phyloP scores from a whole-genome alignment of 202 grass and related monocot genomes.

The Panicum virgatum region DNA sequence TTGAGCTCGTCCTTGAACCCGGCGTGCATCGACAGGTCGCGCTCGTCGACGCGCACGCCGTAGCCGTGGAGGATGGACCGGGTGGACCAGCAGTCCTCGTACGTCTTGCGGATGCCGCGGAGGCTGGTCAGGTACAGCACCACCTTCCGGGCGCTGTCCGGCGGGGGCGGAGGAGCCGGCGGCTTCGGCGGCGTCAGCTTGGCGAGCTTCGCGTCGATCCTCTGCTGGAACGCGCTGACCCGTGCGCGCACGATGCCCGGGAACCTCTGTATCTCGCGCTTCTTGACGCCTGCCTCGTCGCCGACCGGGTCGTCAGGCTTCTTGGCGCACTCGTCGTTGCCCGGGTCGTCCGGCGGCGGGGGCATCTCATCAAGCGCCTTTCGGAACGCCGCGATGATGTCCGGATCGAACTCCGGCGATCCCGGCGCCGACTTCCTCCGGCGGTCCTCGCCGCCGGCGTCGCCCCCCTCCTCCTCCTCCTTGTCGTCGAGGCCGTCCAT shows the following conservation, averaged over 20 bases:
- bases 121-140: constrained; percentile 90
- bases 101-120: constrained; percentile 82
- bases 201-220: constrained; percentile 70
- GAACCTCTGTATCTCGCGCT: constrained; percentile 65
- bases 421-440: constrained; percentile 1
- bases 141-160: constrained; percentile 52
- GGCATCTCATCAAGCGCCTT: constrained; percentile 40
- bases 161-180: constrained; percentile 20
- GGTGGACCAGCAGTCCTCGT: constrained; percentile 82
- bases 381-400: constrained; percentile 54
- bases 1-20: constrained; percentile 87
- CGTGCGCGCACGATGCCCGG: constrained; percentile 73
- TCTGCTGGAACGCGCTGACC: constrained; percentile 76
- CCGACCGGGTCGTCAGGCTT: not conserved
- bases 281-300: constrained; percentile 25
- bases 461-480: constrained; percentile 32
- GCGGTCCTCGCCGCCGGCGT: not conserved
- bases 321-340: not conserved
- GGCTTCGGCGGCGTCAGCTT: constrained; percentile 23
- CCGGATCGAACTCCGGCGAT: constrained; percentile 59
- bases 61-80: constrained; percentile 67
- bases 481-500: constrained; percentile 94
- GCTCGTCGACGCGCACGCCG: constrained; percentile 74
- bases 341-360: not conserved
- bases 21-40: constrained; percentile 84